phyloP scores from a whole-genome alignment of 352 stramenopile species.

The Lagenidium sp. region DNA sequence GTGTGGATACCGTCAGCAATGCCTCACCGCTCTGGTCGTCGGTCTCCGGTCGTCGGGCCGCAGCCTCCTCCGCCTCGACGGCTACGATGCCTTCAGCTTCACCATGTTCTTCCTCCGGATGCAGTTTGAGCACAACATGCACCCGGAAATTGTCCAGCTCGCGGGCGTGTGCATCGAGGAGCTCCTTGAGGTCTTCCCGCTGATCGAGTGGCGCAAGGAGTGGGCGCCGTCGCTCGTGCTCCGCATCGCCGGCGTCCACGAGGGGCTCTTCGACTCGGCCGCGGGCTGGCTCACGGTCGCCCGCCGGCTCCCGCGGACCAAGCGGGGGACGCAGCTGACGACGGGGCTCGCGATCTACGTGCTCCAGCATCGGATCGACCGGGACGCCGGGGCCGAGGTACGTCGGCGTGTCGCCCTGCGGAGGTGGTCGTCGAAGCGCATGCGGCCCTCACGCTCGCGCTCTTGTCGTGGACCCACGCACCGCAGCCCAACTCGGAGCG shows the following conservation, averaged over 20 bases:
- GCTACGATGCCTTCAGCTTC: slow-evolving; percentile 77
- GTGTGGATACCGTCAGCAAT: not conserved
- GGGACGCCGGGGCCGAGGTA: too few species aligned
- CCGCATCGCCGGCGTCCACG: slow-evolving; percentile 60
- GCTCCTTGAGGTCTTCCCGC: slow-evolving; percentile 63
- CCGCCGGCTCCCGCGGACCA: slow-evolving; percentile 57
- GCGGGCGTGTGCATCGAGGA: slow-evolving; percentile 75
- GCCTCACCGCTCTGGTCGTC: too few species aligned
- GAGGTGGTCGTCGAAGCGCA: too few species aligned
- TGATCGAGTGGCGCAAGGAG: slow-evolving; percentile 58
- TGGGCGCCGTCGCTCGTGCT: slow-evolving; percentile 69
- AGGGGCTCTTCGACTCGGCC: slow-evolving; percentile 74
- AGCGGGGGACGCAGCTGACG: slow-evolving; percentile 64
- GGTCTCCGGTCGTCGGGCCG: too few species aligned
- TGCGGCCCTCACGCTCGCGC: too few species aligned
- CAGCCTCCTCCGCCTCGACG: slow-evolving; percentile 40
- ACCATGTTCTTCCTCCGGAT: slow-evolving; percentile 84
- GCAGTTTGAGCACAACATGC: slow-evolving; percentile 72
- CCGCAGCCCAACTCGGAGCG: slow-evolving; percentile 44
- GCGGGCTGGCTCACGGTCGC: slow-evolving; percentile 67
- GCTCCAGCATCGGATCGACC: slow-evolving; percentile 73
- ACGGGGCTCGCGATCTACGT: slow-evolving; percentile 73
- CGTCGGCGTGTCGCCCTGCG: too few species aligned
- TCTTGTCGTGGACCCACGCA: too few species aligned
- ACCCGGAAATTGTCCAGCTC: slow-evolving; percentile 68